Percentiles rank a stretch among this genome's conserved stretches.
phyloP scores from a whole-genome alignment of 2,329 filamentous ascomycete species.

The Diaporthe ampelina region DNA sequence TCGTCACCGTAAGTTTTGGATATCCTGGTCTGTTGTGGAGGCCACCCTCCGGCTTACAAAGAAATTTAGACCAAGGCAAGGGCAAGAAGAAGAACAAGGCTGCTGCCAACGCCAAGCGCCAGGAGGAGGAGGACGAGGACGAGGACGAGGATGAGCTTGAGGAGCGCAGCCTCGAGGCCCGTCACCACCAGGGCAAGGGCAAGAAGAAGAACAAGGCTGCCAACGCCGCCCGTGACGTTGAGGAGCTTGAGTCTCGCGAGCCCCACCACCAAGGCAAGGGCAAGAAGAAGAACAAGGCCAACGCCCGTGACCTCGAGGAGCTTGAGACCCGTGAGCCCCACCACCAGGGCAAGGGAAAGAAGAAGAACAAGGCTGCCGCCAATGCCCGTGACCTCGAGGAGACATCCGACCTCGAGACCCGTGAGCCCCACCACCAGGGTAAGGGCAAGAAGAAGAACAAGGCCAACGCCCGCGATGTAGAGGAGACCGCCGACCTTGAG shows the following conservation, averaged over 20 bases:
- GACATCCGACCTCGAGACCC: constrained; percentile 35
- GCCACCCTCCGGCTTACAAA: background rate
- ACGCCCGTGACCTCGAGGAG: constrained; percentile 8
- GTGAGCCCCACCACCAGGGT: constrained; percentile 39
- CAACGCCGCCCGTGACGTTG: background rate
- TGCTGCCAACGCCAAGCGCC: background rate
- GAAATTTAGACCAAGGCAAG: constrained; percentile 25
- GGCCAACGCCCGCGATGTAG: background rate
- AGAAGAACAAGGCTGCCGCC: constrained; percentile 41
- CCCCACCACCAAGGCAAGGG: constrained; percentile 43
- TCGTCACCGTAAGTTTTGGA: constrained; percentile 35
- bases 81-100: constrained; percentile 40
- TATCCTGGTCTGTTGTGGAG: background rate
- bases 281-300: constrained; percentile 42
- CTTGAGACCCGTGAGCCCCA: constrained; percentile 37
- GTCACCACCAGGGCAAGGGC: constrained; percentile 43
- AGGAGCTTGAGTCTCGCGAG: constrained; percentile 34
- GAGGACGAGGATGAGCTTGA: constrained; percentile 26
- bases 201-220: constrained; percentile 34
- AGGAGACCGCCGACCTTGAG: constrained; percentile 35
- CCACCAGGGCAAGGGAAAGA: constrained; percentile 43
- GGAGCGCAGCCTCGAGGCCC: constrained; percentile 39
- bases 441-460: constrained; percentile 44
- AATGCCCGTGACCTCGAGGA: background rate
- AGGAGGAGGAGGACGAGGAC: constrained; percentile 16